phyloP scores from a whole-genome alignment of 805 yeast species.

The Blastobotrys americana region DNA sequence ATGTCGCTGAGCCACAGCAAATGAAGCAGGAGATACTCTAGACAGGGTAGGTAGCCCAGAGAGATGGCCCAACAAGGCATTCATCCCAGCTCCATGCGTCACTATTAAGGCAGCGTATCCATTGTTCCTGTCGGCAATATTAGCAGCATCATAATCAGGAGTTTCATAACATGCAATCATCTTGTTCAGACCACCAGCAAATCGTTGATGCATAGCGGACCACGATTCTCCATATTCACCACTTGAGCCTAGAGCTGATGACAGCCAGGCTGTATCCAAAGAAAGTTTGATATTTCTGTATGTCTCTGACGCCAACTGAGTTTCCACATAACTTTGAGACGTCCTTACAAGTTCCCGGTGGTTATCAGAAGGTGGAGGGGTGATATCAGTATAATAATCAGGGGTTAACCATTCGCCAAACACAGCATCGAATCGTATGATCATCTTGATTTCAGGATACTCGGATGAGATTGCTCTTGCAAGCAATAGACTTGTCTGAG shows the following conservation, averaged over 20 bases:
- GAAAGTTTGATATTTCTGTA: background rate
- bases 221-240: slow-evolving; percentile 35
- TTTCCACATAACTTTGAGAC: slow-evolving; percentile 12
- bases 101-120: slow-evolving; percentile 19
- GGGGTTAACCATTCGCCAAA: slow-evolving; percentile 36
- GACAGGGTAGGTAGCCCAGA: slow-evolving; percentile 27
- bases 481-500: slow-evolving; percentile 29
- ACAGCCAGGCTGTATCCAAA: slow-evolving; percentile 24
- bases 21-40: slow-evolving; percentile 25
- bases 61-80: slow-evolving; percentile 31
- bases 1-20: slow-evolving; percentile 8
- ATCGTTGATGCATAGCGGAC: slow-evolving; percentile 31
- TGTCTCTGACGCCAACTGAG: slow-evolving; percentile 7
- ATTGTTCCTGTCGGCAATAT: background rate
- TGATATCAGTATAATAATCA: slow-evolving; percentile 29
- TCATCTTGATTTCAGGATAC: slow-evolving; percentile 3
- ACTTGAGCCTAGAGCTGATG: slow-evolving; percentile 22
- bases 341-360: slow-evolving; percentile 24
- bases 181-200: slow-evolving; percentile 22
- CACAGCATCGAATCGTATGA: slow-evolving; percentile 26
- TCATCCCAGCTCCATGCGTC: slow-evolving; percentile 36
- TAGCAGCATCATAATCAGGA: slow-evolving; percentile 5
- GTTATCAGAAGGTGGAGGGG: slow-evolving; percentile 34
- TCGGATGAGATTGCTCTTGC: slow-evolving; percentile 17
- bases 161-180: slow-evolving; percentile 22